A percentile compares a stretch with the other conserved stretches of the same genome.
phyloP scores from a whole-genome alignment of 2,329 filamentous ascomycete genomes.

The Hypocreales sp. region DNA sequence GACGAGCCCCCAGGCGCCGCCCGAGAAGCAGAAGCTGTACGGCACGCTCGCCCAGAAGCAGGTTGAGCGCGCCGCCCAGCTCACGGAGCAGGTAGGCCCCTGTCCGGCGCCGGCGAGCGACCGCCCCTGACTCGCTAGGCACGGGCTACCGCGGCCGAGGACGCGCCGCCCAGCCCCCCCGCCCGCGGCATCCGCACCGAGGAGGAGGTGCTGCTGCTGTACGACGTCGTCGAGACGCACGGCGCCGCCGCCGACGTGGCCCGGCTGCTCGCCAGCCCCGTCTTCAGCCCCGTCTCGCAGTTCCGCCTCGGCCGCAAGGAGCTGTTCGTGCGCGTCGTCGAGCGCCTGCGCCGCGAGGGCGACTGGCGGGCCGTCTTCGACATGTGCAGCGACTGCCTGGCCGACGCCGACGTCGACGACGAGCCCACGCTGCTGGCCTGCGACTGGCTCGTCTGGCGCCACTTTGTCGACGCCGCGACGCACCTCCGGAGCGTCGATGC shows the following conservation, averaged over 20 bases:
- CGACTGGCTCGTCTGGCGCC: conserved; percentile 25
- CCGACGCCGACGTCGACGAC: conserved; percentile 18
- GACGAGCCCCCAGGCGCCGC: conserved; percentile 29
- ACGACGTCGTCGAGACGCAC: conserved; percentile 28
- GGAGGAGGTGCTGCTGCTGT: conserved; percentile 34
- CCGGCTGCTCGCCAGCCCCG: conserved; percentile 20
- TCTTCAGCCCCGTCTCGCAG: conserved; percentile 26
- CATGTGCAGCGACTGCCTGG: conserved; percentile 28
- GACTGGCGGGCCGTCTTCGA: conserved; percentile 27
- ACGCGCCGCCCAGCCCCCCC: conserved; percentile 8
- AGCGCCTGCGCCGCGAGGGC: conserved; percentile 18
- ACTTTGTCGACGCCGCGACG: conserved; percentile 22
- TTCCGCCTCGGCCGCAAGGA: conserved; percentile 31
- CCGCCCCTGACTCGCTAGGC: conserved; percentile 5
- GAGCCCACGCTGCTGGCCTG: conserved; percentile 26
- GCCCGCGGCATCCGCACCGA: conserved; percentile 24
- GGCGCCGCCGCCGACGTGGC: conserved; percentile 24
- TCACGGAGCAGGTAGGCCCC: conserved; percentile 23
- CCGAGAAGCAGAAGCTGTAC: conserved; percentile 35
- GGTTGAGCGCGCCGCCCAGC: conserved; percentile 31
- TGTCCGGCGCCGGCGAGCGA: neutral
- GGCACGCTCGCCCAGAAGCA: conserved; percentile 33
- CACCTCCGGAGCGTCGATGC: conserved; percentile 14
- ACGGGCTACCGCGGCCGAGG: conserved; percentile 5
- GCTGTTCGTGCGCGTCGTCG: conserved; percentile 24